Evolutionary conservation across 805 yeast genomes (phyloP), one percentile per base, ranked within the genome.

Genomic region (Teunomyces kruisii): DNA sequence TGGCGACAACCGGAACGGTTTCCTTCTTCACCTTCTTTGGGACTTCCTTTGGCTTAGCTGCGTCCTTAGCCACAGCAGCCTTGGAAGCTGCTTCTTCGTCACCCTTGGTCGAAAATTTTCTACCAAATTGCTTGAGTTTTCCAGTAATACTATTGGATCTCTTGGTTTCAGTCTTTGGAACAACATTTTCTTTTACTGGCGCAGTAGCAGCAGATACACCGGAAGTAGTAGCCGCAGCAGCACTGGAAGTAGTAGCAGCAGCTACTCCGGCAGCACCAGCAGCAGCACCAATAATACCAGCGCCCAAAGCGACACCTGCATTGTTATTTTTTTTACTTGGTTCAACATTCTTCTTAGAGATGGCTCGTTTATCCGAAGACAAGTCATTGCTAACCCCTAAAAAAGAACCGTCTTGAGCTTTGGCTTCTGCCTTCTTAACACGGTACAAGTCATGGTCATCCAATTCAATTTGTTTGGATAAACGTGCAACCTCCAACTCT

Each of bases 361-460:
- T 39, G 43, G 51, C 32, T 59, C 62, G 54, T 50, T 52, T 52
- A 46, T 46, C 58, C 43, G 55, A 14, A 29, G 61, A 59, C 43
- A 58, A 61, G 42, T 65, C 73, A 55, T 59, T 56, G 64, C 68
- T 64, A 17, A 51, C 55, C 22, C 49, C 65, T 55, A 66, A 61
- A 52, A 64, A 53, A 48, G 62, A 55, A 39, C 52, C 44, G 45
- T 50, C 39, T 6, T 43, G 40, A 14, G 32, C 45, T 26, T 49
- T 44, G 12, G 44, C 22, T 28, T 32, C 44, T 19, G 13, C 38
- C 26, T 35, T 35, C 26, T 35, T 35, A 12, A 28, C 36, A 15
- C 22, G 32, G 32, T 24, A 47, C 42, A 62, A 59, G 31, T 62
- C 69, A 12, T 51, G 51, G 36, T 62, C 70, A 49, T 63, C 70